Conservation (phyloP, 441 rosid genomes). For the Mallotus japonicus region DNA sequence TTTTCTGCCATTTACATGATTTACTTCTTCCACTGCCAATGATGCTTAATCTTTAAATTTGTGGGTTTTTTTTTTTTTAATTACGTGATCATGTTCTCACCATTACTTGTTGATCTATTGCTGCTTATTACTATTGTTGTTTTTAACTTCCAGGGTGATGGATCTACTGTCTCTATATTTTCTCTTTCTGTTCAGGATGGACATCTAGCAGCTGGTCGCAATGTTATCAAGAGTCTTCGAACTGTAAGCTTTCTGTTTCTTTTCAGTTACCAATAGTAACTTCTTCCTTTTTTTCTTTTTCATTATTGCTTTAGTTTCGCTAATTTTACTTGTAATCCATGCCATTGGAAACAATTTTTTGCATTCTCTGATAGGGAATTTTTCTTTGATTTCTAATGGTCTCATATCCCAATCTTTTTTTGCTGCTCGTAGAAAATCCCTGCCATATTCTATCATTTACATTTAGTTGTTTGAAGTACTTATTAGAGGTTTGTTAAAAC, state of each 20-base stretch:
- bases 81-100: too few relatives aligned
- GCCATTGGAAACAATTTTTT: background rate
- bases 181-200: conserved; percentile 86
- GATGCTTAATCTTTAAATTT: too few relatives aligned
- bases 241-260: conserved; percentile 54
- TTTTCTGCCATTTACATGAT: too few relatives aligned
- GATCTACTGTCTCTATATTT: conserved; percentile 86
- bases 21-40: too few relatives aligned
- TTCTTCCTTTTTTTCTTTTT: background rate
- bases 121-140: too few relatives aligned
- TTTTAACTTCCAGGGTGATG: conserved; percentile 61
- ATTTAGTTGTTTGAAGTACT: too few relatives aligned
- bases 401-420: background rate
- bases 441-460: background rate
- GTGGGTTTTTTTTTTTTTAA: too few relatives aligned
- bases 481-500: background rate
- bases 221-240: conserved; percentile 97
- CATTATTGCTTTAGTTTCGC: background rate
- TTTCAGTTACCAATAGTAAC: background rate
- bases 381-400: background rate
- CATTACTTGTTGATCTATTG: too few relatives aligned
- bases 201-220: conserved; percentile 85
- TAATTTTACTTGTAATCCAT: background rate
- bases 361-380: background rate
- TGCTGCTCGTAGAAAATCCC: background rate